phyloP scores from a whole-genome alignment of 2,329 filamentous ascomycete species.

The Fusarium agapanthi region DNA sequence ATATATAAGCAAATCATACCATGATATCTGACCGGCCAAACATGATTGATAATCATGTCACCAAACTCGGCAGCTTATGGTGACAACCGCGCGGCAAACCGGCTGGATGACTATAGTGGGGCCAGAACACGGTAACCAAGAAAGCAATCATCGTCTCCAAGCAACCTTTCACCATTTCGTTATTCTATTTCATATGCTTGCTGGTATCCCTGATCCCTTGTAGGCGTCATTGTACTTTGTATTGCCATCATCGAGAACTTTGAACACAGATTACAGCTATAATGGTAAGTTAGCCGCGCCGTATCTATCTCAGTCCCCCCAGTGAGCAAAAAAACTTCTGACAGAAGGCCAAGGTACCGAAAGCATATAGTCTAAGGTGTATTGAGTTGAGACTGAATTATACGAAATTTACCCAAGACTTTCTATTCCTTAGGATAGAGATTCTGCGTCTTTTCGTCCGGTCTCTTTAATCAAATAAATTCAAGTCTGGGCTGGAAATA shows the following conservation, averaged over 20 bases:
- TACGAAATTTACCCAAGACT: background rate
- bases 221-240: rapidly evolving
- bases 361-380: background rate
- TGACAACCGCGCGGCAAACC: slow-evolving; percentile 4
- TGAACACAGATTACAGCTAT: too few relatives aligned
- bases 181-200: background rate
- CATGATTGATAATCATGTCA: slow-evolving; percentile 10
- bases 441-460: rapidly evolving
- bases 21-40: background rate
- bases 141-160: background rate
- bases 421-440: background rate
- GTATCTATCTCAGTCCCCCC: too few relatives aligned
- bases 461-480: background rate
- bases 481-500: background rate
- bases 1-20: background rate
- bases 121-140: background rate
- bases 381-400: background rate
- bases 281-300: background rate
- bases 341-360: rapidly evolving
- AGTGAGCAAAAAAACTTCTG: rapidly evolving
- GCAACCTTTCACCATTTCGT: background rate
- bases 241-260: too few relatives aligned
- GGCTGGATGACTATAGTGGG: too few relatives aligned
- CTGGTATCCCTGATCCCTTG: too few relatives aligned
- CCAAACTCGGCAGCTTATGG: background rate